These are phyloP conservation scores for Prunus salicina DNA, from an alignment of 306 rosid species.

Conservation along the genomic window DNA sequence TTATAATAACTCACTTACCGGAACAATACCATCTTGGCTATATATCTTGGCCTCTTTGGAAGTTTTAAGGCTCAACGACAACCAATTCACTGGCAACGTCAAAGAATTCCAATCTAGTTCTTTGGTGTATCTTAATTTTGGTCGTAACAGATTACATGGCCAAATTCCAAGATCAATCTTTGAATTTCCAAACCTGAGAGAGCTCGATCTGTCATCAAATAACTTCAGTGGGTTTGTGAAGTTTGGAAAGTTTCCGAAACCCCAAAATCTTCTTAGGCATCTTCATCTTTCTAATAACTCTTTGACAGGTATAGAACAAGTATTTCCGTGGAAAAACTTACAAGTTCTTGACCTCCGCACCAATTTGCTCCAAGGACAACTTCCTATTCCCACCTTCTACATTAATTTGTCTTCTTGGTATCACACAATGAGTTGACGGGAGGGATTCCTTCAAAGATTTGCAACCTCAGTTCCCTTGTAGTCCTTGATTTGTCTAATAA, in stretches of 20 bases:
- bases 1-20: neutral
- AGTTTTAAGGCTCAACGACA: neutral
- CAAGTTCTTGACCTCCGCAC: neutral
- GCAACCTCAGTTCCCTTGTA: neutral
- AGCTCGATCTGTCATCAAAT: neutral
- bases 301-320: neutral
- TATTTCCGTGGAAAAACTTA: neutral
- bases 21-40: slow-evolving; percentile 7
- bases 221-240: neutral
- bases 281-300: slow-evolving; percentile 6
- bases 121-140: neutral
- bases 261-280: fast-evolving
- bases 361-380: slow-evolving; percentile 2
- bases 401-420: neutral
- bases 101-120: neutral
- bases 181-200: neutral
- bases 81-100: neutral
- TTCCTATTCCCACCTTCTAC: neutral
- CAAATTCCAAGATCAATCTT: slow-evolving; percentile 5
- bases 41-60: neutral
- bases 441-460: neutral
- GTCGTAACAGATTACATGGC: neutral
- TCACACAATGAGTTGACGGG: slow-evolving; percentile 9
- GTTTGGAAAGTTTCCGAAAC: neutral
- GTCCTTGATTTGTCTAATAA: slow-evolving; percentile 9